phyloP scores from a whole-genome alignment of 2,329 filamentous ascomycete species.

The Rutstroemia sp. region DNA sequence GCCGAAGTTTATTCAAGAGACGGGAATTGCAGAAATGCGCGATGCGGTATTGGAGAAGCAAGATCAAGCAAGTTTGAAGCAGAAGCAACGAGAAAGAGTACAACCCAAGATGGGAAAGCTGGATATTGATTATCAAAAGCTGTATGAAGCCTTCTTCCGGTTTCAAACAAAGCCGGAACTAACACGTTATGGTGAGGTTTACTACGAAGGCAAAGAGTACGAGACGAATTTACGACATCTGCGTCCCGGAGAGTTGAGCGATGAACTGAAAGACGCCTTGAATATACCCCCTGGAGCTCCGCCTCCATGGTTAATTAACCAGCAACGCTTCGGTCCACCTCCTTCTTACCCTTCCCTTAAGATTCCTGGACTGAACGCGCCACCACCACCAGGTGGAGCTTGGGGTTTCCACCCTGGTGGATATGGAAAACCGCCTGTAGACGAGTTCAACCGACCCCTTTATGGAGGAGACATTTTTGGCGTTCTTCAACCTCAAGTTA shows the following conservation, averaged over 20 bases:
- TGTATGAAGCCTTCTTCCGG: conserved; percentile 97
- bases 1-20: conserved; percentile 95
- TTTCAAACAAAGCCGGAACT: conserved; percentile 94
- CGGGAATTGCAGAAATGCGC: conserved; percentile 95
- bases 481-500: conserved; percentile 55
- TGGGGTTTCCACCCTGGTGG: conserved; percentile 97
- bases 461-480: conserved; percentile 96
- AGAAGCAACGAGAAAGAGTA: conserved; percentile 91
- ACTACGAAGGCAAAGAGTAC: conserved; percentile 97
- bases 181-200: conserved; percentile 95
- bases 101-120: conserved; percentile 94
- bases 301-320: conserved; percentile 95
- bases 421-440: conserved; percentile 91
- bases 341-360: conserved; percentile 94
- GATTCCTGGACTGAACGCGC: conserved; percentile 88
- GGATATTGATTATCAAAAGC: conserved; percentile 96
- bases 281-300: conserved; percentile 90
- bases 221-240: conserved; percentile 91
- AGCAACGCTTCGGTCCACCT: conserved; percentile 87
- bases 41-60: conserved; percentile 95
- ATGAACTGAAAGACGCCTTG: conserved; percentile 83
- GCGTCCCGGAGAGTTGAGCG: conserved; percentile 81
- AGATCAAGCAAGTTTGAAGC: conserved; percentile 82
- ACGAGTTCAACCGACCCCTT: conserved; percentile 84
- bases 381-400: conserved; percentile 76